These are phyloP conservation scores for Bryoerythrophyllum caledonicum DNA, from an alignment of 225 moss, liverwort and hornwort genomes.

Conservation along the genomic window DNA sequence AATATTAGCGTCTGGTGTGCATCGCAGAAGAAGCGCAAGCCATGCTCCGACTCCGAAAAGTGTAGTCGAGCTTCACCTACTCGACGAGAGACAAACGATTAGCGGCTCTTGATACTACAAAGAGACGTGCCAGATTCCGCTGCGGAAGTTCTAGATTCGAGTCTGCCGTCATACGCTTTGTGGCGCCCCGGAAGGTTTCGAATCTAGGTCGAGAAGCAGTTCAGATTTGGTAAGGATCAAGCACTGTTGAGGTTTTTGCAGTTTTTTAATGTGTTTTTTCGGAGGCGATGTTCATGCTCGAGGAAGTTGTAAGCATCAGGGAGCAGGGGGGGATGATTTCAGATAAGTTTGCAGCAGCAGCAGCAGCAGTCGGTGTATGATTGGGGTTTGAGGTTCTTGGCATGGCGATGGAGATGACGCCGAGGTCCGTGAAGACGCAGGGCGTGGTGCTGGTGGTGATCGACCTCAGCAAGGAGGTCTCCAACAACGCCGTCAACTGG, in stretches of 20 bases:
- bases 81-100: not conserved
- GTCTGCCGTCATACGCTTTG: not conserved
- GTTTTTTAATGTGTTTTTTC: not conserved
- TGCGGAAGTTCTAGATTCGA: not conserved
- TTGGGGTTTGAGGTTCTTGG: conserved; percentile 13
- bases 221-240: not conserved
- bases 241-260: not conserved
- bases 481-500: conserved; percentile 43
- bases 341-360: not conserved
- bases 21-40: not conserved
- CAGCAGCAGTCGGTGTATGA: conserved; percentile 27
- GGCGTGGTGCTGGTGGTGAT: conserved; percentile 53
- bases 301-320: not conserved
- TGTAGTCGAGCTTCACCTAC: not conserved
- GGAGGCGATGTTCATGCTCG: not conserved
- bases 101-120: conserved; percentile 17
- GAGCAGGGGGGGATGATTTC: not conserved
- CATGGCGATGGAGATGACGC: conserved; percentile 31
- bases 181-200: conserved; percentile 23
- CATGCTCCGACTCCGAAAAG: not conserved
- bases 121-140: conserved; percentile 12
- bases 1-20: not conserved
- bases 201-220: not conserved
- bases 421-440: conserved; percentile 36
- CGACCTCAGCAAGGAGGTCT: conserved; percentile 48